These are phyloP conservation scores for Trichoderma hamatum DNA, from an alignment of 2,329 filamentous ascomycete genomes.

Conservation along the genomic window DNA sequence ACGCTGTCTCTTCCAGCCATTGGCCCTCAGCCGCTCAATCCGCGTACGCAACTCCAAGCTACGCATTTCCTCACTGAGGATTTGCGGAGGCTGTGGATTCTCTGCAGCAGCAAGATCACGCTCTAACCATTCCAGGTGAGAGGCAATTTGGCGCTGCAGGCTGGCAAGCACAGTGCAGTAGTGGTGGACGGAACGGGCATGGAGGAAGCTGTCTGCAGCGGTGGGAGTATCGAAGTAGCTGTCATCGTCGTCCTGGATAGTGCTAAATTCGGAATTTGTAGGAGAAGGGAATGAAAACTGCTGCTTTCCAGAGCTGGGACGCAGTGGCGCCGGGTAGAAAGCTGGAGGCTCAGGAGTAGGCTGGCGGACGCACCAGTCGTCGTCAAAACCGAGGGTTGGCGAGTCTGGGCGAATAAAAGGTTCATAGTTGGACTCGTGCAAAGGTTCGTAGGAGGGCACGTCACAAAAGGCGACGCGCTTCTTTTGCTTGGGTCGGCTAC, in stretches of 20 bases:
- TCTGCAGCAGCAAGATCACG: slow-evolving; percentile 40
- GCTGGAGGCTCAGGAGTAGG: slow-evolving; percentile 33
- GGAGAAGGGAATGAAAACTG: slow-evolving; percentile 24
- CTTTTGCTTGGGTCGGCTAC: slow-evolving; percentile 37
- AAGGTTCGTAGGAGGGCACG: slow-evolving; percentile 43
- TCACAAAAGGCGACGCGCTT: slow-evolving; percentile 47
- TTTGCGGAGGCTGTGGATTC: slow-evolving; percentile 28
- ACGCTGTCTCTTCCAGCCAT: slow-evolving; percentile 58
- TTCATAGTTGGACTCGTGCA: slow-evolving; percentile 42
- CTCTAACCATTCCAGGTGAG: slow-evolving; percentile 53
- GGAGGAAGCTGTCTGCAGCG: slow-evolving; percentile 42
- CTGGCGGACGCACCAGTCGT: slow-evolving; percentile 43
- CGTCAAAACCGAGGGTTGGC: slow-evolving; percentile 61
- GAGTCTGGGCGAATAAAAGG: slow-evolving; percentile 61
- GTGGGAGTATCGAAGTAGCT: slow-evolving; percentile 6
- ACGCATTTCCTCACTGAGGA: slow-evolving; percentile 42
- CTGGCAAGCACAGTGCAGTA: slow-evolving; percentile 53
- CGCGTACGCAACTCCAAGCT: slow-evolving; percentile 51
- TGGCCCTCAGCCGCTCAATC: slow-evolving; percentile 58
- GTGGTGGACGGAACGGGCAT: slow-evolving; percentile 51
- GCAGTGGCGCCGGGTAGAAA: slow-evolving; percentile 27
- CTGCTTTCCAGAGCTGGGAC: neutral
- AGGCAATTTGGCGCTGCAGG: slow-evolving; percentile 53
- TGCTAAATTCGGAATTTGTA: slow-evolving; percentile 22
- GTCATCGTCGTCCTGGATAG: slow-evolving; percentile 26